Percentiles rank a stretch among this genome's conserved stretches.
phyloP scores from a whole-genome alignment of 345 rosid genomes.

The Dimocarpus longan region DNA sequence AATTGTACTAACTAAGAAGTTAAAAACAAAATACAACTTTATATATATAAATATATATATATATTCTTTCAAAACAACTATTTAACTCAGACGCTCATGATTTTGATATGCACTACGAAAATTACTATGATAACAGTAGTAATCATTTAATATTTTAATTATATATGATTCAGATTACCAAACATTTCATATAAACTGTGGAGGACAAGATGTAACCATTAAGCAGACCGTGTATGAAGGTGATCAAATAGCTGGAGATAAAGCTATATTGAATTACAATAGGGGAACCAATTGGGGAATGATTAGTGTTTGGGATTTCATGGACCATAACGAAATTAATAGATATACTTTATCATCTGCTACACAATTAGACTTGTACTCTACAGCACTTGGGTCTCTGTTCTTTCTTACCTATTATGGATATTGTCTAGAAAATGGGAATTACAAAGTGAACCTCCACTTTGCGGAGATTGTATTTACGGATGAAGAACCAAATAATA shows the following conservation, averaged over 20 bases:
- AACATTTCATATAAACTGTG: slow-evolving; percentile 51
- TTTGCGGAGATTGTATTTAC: slow-evolving; percentile 55
- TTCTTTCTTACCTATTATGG: slow-evolving; percentile 49
- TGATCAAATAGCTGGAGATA: slow-evolving; percentile 40
- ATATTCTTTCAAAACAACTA: too few relatives aligned
- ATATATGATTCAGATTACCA: slow-evolving; percentile 26
- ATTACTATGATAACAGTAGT: neutral
- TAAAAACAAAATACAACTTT: too few relatives aligned
- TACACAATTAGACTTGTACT: slow-evolving; percentile 32
- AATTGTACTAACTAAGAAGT: too few relatives aligned
- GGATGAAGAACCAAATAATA: slow-evolving; percentile 37
- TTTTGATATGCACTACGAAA: neutral
- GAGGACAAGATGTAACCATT: slow-evolving; percentile 35
- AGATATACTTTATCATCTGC: slow-evolving; percentile 13
- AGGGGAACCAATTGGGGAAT: slow-evolving; percentile 47
- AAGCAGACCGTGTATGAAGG: slow-evolving; percentile 37
- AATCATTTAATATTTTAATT: neutral
- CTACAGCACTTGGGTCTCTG: slow-evolving; percentile 53
- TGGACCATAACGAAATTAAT: slow-evolving; percentile 31
- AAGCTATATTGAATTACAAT: slow-evolving; percentile 33
- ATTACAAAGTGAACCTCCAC: slow-evolving; percentile 51
- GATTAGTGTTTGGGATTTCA: slow-evolving; percentile 57
- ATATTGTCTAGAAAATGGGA: slow-evolving; percentile 56
- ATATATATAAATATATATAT: too few relatives aligned
- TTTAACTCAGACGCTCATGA: neutral